phyloP scores from a whole-genome alignment of 1,284 basidiomycete species.

The Marasmius tenuissimus region DNA sequence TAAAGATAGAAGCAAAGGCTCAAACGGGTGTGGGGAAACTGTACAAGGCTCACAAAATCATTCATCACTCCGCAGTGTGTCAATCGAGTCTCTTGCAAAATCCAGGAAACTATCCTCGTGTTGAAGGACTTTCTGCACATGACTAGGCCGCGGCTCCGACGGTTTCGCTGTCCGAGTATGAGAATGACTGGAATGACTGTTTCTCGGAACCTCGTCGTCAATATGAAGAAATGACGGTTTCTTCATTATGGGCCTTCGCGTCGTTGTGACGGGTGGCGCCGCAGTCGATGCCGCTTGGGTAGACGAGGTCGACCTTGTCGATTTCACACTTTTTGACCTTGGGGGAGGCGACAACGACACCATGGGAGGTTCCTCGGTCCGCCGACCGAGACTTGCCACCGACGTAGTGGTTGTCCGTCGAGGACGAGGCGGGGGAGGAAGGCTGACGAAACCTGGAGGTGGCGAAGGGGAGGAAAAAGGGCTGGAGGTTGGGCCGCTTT shows the following conservation, averaged over 20 bases:
- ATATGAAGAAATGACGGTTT: slow-evolving; percentile 74
- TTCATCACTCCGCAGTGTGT: slow-evolving; percentile 46
- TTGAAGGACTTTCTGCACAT: neutral
- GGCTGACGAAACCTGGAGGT: slow-evolving; percentile 32
- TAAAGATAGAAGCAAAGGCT: neutral
- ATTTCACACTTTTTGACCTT: slow-evolving; percentile 3
- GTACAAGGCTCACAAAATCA: neutral
- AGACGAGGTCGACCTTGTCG: slow-evolving; percentile 5
- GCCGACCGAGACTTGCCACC: neutral
- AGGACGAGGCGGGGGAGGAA: slow-evolving; percentile 45
- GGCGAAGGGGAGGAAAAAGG: too few species aligned
- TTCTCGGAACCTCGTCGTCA: slow-evolving; percentile 30
- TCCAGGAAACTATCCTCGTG: slow-evolving; percentile 58
- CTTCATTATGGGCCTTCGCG: slow-evolving; percentile 47
- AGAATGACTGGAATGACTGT: neutral
- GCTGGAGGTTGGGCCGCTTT: slow-evolving; percentile 16
- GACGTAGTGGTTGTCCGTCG: slow-evolving; percentile 27
- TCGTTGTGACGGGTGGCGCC: slow-evolving; percentile 29
- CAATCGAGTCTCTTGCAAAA: slow-evolving; percentile 63
- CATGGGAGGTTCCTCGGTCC: neutral
- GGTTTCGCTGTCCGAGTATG: neutral
- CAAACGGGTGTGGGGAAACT: neutral
- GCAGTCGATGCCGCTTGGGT: slow-evolving; percentile 29
- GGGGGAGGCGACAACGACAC: slow-evolving; percentile 17
- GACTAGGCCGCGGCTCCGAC: slow-evolving; percentile 1